phyloP scores from a whole-genome alignment of 768 basidiomycete genomes.

The Suillus alpinus region DNA sequence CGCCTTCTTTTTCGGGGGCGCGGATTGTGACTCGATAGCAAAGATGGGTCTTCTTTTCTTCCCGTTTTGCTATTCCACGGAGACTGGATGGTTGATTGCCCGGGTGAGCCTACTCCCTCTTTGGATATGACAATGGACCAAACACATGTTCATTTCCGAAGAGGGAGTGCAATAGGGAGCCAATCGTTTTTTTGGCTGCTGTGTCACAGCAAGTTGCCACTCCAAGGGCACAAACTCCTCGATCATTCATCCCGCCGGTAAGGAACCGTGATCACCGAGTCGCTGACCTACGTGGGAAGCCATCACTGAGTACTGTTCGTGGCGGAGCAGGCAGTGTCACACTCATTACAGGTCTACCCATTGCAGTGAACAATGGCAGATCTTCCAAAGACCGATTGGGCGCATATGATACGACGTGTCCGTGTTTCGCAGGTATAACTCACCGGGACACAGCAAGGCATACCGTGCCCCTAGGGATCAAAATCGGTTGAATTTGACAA shows the following conservation, averaged over 20 bases:
- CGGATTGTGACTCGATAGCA: not conserved
- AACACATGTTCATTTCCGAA: not conserved
- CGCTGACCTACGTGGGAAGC: not conserved
- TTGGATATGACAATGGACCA: not conserved
- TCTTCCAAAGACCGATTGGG: not conserved
- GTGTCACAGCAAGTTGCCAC: not conserved
- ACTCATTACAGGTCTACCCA: not conserved
- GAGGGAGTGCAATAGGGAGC: not conserved
- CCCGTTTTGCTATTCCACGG: not conserved
- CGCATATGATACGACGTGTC: not conserved
- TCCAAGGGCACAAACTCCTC: not conserved
- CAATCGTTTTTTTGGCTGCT: not conserved
- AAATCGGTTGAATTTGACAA: not conserved
- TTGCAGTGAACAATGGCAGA: not conserved
- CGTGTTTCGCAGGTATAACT: not conserved
- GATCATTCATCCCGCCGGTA: not conserved
- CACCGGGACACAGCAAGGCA: not conserved
- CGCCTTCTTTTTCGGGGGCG: not conserved
- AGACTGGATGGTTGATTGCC: not conserved
- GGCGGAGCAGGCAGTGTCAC: not conserved
- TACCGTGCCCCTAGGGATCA: too few relatives aligned
- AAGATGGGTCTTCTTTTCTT: not conserved
- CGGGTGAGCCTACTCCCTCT: not conserved
- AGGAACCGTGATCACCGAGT: not conserved
- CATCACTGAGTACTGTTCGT: not conserved